phyloP scores from a whole-genome alignment of 768 basidiomycete genomes.

The Mycena metata region DNA sequence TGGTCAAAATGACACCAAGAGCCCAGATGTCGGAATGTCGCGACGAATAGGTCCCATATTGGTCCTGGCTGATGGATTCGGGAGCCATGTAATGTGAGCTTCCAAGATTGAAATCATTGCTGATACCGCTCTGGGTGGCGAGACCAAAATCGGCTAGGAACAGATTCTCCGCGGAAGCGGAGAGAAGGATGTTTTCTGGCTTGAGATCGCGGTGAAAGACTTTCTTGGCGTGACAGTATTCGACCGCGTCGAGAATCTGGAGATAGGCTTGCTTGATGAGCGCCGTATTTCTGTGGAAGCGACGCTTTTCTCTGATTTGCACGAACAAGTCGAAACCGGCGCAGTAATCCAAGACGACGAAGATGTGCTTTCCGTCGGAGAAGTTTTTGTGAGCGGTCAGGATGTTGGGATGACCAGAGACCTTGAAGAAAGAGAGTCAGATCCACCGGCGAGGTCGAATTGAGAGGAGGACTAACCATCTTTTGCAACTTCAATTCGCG shows the following conservation, averaged over 20 bases:
- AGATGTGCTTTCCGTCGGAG: slow-evolving; percentile 71
- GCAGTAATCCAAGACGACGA: slow-evolving; percentile 74
- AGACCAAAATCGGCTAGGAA: slow-evolving; percentile 87
- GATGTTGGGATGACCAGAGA: slow-evolving; percentile 68
- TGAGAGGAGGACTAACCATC: slow-evolving; percentile 48
- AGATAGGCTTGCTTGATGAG: slow-evolving; percentile 78
- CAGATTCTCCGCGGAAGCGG: slow-evolving; percentile 63
- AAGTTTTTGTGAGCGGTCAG: slow-evolving; percentile 77
- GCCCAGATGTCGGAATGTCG: slow-evolving; percentile 80
- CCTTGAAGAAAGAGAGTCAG: slow-evolving; percentile 12
- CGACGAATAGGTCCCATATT: slow-evolving; percentile 67
- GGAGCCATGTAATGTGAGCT: slow-evolving; percentile 79
- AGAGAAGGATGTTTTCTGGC: slow-evolving; percentile 84
- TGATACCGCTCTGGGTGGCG: slow-evolving; percentile 61
- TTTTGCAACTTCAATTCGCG: slow-evolving; percentile 78
- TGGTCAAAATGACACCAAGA: slow-evolving; percentile 84
- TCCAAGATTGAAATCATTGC: slow-evolving; percentile 68
- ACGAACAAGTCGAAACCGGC: slow-evolving; percentile 77
- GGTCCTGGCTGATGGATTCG: slow-evolving; percentile 67
- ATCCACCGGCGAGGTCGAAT: background rate
- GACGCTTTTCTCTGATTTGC: slow-evolving; percentile 69
- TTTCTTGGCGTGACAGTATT: slow-evolving; percentile 76
- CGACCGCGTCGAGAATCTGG: slow-evolving; percentile 85
- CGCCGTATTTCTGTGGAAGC: slow-evolving; percentile 69
- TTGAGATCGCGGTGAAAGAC: slow-evolving; percentile 92